Conservation (phyloP, 208 protist genomes). For the Acanthamoeba royreba region DNA sequence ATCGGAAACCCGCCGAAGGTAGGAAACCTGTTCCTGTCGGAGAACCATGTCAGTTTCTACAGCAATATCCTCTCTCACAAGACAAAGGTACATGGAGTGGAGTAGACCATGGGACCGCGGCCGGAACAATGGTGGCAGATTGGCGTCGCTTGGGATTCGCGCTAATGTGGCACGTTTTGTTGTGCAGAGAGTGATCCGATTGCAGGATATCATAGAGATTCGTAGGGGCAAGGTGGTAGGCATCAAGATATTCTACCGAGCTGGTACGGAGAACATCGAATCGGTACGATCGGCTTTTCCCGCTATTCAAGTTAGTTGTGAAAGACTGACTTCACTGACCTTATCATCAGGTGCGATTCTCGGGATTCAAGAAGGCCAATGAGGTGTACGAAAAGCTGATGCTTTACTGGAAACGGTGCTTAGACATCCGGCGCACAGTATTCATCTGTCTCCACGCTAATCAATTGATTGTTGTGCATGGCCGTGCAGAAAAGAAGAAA, state of each 20-base stretch:
- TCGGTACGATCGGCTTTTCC: too few relatives aligned
- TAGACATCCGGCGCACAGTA: too few relatives aligned
- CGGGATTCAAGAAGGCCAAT: background rate
- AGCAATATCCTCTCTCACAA: background rate
- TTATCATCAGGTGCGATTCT: background rate
- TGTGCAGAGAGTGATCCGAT: background rate
- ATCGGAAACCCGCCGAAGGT: background rate
- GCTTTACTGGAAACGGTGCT: background rate
- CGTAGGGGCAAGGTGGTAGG: background rate
- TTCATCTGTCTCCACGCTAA: too few relatives aligned
- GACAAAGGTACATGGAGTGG: slow-evolving; percentile 14
- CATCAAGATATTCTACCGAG: background rate
- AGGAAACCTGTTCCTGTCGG: background rate
- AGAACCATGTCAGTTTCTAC: background rate
- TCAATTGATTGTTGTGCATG: too few relatives aligned
- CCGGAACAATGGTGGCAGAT: too few relatives aligned
- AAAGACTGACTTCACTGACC: too few relatives aligned
- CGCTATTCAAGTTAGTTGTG: too few relatives aligned
- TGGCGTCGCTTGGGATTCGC: too few relatives aligned
- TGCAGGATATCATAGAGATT: background rate
- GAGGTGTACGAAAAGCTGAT: background rate
- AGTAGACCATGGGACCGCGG: too few relatives aligned
- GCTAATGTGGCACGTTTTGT: too few relatives aligned
- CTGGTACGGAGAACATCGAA: background rate
- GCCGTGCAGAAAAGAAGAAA: background rate